A percentile compares a stretch with the other conserved stretches of the same genome.
phyloP scores from a whole-genome alignment of 495 filamentous ascomycete genomes.

The Xylaria acuta region DNA sequence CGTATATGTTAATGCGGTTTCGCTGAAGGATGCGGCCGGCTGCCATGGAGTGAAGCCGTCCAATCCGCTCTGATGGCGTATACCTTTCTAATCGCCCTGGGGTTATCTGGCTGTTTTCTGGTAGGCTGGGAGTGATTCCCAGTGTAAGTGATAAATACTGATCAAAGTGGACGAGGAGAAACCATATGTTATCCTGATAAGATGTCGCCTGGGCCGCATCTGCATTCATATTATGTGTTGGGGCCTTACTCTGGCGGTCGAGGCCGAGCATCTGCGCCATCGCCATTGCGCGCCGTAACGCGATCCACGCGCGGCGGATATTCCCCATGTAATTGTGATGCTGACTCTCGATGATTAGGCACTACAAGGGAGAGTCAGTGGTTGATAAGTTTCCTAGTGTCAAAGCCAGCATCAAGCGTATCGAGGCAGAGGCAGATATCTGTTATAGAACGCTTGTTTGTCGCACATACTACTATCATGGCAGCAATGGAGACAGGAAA shows the following conservation, averaged over 20 bases:
- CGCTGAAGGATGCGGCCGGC: slow-evolving; percentile 37
- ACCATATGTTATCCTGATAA: slow-evolving; percentile 35
- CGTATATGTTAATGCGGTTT: slow-evolving; percentile 30
- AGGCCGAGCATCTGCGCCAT: slow-evolving; percentile 56
- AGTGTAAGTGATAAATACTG: slow-evolving; percentile 45
- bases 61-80: slow-evolving; percentile 37
- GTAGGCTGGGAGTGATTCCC: slow-evolving; percentile 39
- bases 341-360: slow-evolving; percentile 56
- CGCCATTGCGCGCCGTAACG: slow-evolving; percentile 51
- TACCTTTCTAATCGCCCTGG: slow-evolving; percentile 29
- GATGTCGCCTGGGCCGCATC: slow-evolving; percentile 12
- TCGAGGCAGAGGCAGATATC: neutral
- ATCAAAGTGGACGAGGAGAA: slow-evolving; percentile 42
- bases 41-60: slow-evolving; percentile 39
- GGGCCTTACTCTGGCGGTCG: slow-evolving; percentile 3
- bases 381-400: neutral
- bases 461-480: neutral
- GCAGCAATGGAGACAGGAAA: neutral
- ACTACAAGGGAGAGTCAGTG: slow-evolving; percentile 28
- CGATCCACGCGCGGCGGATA: slow-evolving; percentile 52
- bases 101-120: slow-evolving; percentile 32
- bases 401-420: neutral
- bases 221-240: slow-evolving; percentile 31
- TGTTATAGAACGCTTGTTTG: neutral
- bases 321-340: slow-evolving; percentile 56